Conservation (phyloP, 495 filamentous ascomycete genomes). For the Annulohypoxylon moriforme region DNA sequence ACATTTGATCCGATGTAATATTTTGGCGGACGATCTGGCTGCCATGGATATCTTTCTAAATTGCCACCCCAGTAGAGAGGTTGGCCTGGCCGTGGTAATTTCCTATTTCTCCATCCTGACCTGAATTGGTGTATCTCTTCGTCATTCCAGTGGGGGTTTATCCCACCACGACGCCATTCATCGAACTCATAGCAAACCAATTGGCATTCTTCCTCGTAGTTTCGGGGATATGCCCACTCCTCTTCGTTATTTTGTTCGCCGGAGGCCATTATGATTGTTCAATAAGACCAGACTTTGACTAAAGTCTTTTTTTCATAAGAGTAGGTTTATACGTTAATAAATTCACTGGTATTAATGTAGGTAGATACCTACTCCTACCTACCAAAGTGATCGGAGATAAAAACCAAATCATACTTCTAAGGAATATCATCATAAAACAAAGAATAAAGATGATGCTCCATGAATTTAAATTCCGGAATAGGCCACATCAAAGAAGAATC, state of each 20-base stretch:
- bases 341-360: neutral
- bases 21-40: neutral
- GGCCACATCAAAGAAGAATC: neutral
- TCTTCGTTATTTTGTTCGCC: neutral
- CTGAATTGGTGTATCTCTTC: neutral
- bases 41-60: neutral
- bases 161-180: neutral
- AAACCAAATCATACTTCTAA: neutral
- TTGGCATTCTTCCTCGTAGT: neutral
- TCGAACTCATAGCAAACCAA: neutral
- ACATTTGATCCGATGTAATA: neutral
- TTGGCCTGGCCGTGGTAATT: neutral
- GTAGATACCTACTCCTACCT: too few relatives aligned
- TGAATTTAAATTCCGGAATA: neutral
- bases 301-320: too few relatives aligned
- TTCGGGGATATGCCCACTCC: neutral
- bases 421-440: conserved; percentile 4
- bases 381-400: neutral
- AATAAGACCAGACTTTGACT: too few relatives aligned
- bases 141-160: neutral
- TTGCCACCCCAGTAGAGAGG: neutral
- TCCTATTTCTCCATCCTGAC: neutral
- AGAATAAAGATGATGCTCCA: neutral
- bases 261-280: too few relatives aligned
- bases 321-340: neutral